Conservation (phyloP, 164 flowering plant genomes). For the Nymphaea colorata region DNA sequence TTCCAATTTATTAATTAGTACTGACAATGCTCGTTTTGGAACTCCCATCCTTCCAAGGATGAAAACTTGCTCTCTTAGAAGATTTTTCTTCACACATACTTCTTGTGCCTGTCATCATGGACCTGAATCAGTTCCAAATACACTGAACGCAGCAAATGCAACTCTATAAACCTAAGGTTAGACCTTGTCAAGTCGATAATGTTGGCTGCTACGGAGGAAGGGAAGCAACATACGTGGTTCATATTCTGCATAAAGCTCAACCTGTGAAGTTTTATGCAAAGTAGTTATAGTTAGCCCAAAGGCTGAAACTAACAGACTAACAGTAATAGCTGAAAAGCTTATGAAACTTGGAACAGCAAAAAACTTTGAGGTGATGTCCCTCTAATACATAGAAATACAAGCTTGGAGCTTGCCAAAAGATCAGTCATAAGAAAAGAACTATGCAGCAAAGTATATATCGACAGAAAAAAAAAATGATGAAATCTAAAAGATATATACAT, state of each 20-base stretch:
- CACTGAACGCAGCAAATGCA: not conserved
- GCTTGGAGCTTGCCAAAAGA: no score
- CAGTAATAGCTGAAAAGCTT: no score
- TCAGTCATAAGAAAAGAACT: no score
- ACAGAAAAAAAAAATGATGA: no score
- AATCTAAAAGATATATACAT: no score
- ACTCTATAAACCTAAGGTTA: not conserved
- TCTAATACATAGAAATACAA: no score
- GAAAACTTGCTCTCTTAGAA: slow-evolving; percentile 83
- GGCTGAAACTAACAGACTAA: no score
- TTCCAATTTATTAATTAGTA: slow-evolving; percentile 76
- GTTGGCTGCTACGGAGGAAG: slow-evolving; percentile 95
- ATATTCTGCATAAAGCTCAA: slow-evolving; percentile 92
- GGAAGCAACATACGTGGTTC: slow-evolving; percentile 84
- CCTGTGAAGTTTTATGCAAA: slow-evolving; percentile 29
- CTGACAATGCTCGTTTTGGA: slow-evolving; percentile 74
- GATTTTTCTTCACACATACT: slow-evolving; percentile 54
- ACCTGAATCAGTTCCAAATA: not conserved
- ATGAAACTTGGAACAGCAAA: no score
- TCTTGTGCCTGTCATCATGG: slow-evolving; percentile 65
- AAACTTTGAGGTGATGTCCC: no score
- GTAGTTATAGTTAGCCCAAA: not conserved
- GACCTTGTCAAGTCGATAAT: slow-evolving; percentile 92
- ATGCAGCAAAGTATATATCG: no score
- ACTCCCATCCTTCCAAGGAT: slow-evolving; percentile 98